These are phyloP conservation scores for Tuctoria greenei DNA, from an alignment of 176 grass and related monocot species.

Conservation along the genomic window DNA sequence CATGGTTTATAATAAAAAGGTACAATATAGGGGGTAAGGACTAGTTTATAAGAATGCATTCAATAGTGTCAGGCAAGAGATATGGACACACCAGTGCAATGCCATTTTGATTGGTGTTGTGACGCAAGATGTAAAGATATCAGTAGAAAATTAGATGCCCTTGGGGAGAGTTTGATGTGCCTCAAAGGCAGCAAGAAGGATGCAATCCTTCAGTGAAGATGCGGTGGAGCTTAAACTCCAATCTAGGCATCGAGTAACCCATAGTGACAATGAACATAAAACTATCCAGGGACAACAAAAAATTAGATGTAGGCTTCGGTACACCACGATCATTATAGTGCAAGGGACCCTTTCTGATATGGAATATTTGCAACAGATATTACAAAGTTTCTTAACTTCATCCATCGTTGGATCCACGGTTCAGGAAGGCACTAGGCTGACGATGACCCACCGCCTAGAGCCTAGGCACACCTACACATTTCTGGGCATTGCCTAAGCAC, in stretches of 20 bases:
- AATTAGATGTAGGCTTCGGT: conserved; percentile 83
- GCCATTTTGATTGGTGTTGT: conserved; percentile 99
- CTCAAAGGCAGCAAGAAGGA: conserved; percentile 93
- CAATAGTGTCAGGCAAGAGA: not conserved
- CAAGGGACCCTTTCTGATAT: conserved; percentile 90
- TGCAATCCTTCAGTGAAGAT: conserved; percentile 80
- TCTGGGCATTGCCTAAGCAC: too few relatives aligned
- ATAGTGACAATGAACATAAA: conserved; percentile 10
- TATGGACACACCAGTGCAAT: conserved; percentile 59
- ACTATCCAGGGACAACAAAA: conserved; percentile 18
- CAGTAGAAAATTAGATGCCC: conserved; percentile 84
- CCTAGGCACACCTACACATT: too few relatives aligned
- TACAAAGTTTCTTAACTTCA: conserved; percentile 95
- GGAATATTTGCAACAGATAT: conserved; percentile 90
- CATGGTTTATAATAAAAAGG: conserved; percentile 21
- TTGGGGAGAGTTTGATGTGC: conserved; percentile 92
- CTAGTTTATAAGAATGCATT: not conserved
- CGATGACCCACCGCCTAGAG: too few relatives aligned
- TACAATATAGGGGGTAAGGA: not conserved
- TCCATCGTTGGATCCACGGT: conserved; percentile 93
- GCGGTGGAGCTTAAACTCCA: conserved; percentile 59
- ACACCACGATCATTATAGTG: conserved; percentile 98
- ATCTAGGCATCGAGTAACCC: conserved; percentile 57
- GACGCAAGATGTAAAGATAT: conserved; percentile 89
- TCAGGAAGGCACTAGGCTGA: too few relatives aligned